Percentiles rank a stretch among this genome's conserved stretches.
Evolutionary conservation across 1,284 basidiomycete species (phyloP).

Genomic region (Neolentinus lepideus): DNA sequence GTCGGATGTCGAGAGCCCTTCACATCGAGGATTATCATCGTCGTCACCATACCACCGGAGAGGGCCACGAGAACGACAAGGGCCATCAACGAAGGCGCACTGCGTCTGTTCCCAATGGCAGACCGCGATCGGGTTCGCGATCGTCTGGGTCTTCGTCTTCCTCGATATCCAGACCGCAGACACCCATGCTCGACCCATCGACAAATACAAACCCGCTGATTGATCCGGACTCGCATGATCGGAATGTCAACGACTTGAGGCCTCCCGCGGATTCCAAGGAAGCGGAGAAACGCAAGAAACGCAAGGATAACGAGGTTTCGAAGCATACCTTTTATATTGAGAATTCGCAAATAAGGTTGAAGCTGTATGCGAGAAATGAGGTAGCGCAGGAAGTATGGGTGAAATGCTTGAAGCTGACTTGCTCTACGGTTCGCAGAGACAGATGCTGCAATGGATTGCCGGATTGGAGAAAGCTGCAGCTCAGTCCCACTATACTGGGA

Average conservation of each 20-base stretch:
- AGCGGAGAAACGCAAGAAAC: slow-evolving; percentile 31
- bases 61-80: neutral
- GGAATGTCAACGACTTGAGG: neutral
- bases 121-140: neutral
- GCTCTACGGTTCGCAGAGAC: slow-evolving; percentile 44
- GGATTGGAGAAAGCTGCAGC: slow-evolving; percentile 81
- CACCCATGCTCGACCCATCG: slow-evolving; percentile 45
- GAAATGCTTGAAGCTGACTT: neutral
- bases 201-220: slow-evolving; percentile 58
- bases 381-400: slow-evolving; percentile 24
- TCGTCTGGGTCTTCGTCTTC: neutral
- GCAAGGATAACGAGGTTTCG: slow-evolving; percentile 50
- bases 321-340: slow-evolving; percentile 94
- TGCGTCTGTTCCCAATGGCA: neutral
- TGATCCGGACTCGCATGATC: slow-evolving; percentile 15
- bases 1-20: slow-evolving; percentile 41
- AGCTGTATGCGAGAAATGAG: slow-evolving; percentile 86
- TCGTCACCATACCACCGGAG: neutral
- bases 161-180: neutral
- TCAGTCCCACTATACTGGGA: slow-evolving; percentile 73
- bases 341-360: slow-evolving; percentile 87
- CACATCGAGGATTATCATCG: slow-evolving; percentile 14
- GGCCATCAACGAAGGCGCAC: neutral
- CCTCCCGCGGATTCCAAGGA: slow-evolving; percentile 11
- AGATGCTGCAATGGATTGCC: slow-evolving; percentile 98